These are phyloP conservation scores for Mucor velutinosus DNA, from an alignment of 371 early-diverging fungal genomes.

Conservation along the genomic window DNA sequence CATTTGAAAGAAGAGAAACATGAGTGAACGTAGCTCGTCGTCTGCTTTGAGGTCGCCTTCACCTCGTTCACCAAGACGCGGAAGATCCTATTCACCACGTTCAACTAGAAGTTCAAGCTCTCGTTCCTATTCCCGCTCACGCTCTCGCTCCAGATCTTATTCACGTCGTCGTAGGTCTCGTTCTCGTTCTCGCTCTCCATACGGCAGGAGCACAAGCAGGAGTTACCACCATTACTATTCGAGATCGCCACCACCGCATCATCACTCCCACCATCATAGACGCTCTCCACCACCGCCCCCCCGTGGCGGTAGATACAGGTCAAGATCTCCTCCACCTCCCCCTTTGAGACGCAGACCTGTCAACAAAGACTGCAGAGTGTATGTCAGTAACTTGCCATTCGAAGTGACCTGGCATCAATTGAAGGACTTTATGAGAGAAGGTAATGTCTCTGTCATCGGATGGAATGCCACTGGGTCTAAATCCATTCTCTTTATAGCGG, in stretches of 20 bases:
- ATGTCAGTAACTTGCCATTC: slow-evolving; percentile 69
- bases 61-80: slow-evolving; percentile 11
- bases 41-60: slow-evolving; percentile 8
- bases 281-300: slow-evolving; percentile 17
- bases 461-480: background rate
- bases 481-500: slow-evolving; percentile 41
- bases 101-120: slow-evolving; percentile 21
- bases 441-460: slow-evolving; percentile 34
- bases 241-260: slow-evolving; percentile 28
- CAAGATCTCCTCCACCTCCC: slow-evolving; percentile 23
- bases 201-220: slow-evolving; percentile 3
- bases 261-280: slow-evolving; percentile 6
- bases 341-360: slow-evolving; percentile 10
- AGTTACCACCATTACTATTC: slow-evolving; percentile 16
- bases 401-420: slow-evolving; percentile 65
- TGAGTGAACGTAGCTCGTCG: slow-evolving; percentile 19
- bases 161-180: slow-evolving; percentile 16
- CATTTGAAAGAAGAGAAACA: background rate
- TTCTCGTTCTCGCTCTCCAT: slow-evolving; percentile 20
- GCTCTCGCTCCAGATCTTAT: slow-evolving; percentile 22
- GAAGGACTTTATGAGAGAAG: slow-evolving; percentile 82
- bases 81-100: slow-evolving; percentile 23
- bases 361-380: slow-evolving; percentile 39
- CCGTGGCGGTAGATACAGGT: slow-evolving; percentile 14
- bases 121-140: slow-evolving; percentile 26